These are phyloP conservation scores for Prunus campanulata DNA, from an alignment of 306 rosid genomes.

Conservation along the genomic window DNA sequence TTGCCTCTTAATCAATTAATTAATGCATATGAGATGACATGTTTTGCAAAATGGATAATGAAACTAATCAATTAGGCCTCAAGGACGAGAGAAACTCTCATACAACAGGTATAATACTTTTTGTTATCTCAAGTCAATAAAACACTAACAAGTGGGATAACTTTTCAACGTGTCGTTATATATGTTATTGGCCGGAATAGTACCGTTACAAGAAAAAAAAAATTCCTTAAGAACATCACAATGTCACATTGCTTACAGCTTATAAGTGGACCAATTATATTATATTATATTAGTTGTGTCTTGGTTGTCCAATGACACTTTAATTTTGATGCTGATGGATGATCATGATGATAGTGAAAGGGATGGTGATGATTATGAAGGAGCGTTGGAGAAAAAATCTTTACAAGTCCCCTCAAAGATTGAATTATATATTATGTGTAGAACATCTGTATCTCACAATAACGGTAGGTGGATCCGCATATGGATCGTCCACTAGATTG, in stretches of 20 bases:
- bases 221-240: background rate
- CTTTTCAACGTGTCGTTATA: no score
- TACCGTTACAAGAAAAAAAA: no score
- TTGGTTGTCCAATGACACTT: constrained; percentile 42
- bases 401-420: constrained; percentile 17
- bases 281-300: constrained; percentile 45
- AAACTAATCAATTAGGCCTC: constrained; percentile 1
- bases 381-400: constrained; percentile 14
- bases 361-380: constrained; percentile 4
- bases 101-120: no score
- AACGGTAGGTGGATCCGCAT: constrained; percentile 25
- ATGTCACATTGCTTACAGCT: constrained; percentile 40
- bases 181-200: no score
- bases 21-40: no score
- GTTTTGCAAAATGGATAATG: background rate
- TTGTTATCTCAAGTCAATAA: accelerated
- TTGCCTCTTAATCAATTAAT: background rate
- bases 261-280: constrained; percentile 49
- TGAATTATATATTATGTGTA: constrained; percentile 10
- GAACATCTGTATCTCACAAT: constrained; percentile 37
- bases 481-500: constrained; percentile 37
- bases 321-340: constrained; percentile 27
- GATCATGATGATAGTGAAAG: constrained; percentile 37
- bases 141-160: no score
- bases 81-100: constrained; percentile 32